Evolutionary conservation across 129 eudicot genomes (phyloP).

Genomic region (Calendula officinalis): DNA sequence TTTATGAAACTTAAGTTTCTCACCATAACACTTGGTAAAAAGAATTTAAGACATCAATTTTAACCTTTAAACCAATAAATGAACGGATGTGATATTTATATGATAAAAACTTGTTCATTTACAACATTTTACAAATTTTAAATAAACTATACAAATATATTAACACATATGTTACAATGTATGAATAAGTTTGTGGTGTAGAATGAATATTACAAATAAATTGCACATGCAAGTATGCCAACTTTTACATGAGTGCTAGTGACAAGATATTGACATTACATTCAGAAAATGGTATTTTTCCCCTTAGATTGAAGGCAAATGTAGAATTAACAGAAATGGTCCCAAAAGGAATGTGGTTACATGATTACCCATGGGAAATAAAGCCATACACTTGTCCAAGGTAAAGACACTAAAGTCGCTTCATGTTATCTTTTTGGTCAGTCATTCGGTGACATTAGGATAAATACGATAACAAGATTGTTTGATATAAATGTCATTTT

Average conservation of each 20-base stretch:
- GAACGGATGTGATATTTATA: too few relatives aligned
- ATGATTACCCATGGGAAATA: slow-evolving; percentile 30
- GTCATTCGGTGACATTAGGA: background rate
- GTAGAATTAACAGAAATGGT: slow-evolving; percentile 23
- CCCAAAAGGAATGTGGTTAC: slow-evolving; percentile 32
- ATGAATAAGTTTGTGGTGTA: too few relatives aligned
- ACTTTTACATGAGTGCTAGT: background rate
- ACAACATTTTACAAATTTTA: too few relatives aligned
- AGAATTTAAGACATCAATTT: too few relatives aligned
- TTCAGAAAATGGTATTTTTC: slow-evolving; percentile 3
- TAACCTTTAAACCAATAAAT: too few relatives aligned
- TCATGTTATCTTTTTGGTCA: slow-evolving; percentile 27
- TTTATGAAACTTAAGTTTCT: too few relatives aligned
- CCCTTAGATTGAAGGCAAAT: slow-evolving; percentile 23
- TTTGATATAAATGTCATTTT: slow-evolving; percentile 7
- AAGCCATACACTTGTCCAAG: slow-evolving; percentile 30
- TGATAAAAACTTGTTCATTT: too few relatives aligned
- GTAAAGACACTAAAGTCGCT: slow-evolving; percentile 26
- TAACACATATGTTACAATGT: background rate
- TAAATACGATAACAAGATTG: background rate
- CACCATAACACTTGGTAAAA: too few relatives aligned
- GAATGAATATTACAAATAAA: background rate
- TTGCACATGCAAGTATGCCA: slow-evolving; percentile 13
- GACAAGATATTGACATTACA: slow-evolving; percentile 29
- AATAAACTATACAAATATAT: background rate